Conservation (phyloP, 805 yeast species). For the Teunomyces stri region DNA sequence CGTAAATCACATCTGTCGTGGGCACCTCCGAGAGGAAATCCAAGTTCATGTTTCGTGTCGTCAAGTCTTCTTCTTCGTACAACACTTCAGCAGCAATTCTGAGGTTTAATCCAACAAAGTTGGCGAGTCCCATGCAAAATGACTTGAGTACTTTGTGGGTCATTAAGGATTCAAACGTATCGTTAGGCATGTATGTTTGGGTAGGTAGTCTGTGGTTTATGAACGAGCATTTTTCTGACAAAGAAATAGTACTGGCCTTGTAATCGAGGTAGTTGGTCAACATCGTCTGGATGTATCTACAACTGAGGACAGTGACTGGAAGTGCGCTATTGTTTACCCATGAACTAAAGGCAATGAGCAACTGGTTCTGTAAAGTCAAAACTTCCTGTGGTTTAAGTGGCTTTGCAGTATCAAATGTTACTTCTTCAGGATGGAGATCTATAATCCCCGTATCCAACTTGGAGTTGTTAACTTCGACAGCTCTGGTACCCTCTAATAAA, state of each 20-base stretch:
- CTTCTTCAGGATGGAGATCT: slow-evolving; percentile 42
- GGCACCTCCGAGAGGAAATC: slow-evolving; percentile 25
- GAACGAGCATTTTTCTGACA: slow-evolving; percentile 5
- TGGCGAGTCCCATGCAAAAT: slow-evolving; percentile 52
- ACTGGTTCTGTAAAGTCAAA: slow-evolving; percentile 50
- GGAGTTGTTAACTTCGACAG: slow-evolving; percentile 71
- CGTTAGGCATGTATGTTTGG: not conserved
- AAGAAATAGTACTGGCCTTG: not conserved
- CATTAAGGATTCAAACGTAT: slow-evolving; percentile 22
- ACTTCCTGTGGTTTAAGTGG: slow-evolving; percentile 33
- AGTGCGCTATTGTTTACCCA: slow-evolving; percentile 80
- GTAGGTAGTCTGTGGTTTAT: slow-evolving; percentile 4
- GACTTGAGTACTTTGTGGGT: slow-evolving; percentile 52
- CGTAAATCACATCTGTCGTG: slow-evolving; percentile 19
- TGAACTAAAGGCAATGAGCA: slow-evolving; percentile 54
- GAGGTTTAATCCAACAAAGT: slow-evolving; percentile 49
- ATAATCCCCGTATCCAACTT: slow-evolving; percentile 77
- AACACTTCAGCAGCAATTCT: slow-evolving; percentile 56
- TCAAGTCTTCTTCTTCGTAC: slow-evolving; percentile 74
- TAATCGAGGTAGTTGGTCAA: slow-evolving; percentile 18
- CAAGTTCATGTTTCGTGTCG: slow-evolving; percentile 59
- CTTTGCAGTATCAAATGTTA: slow-evolving; percentile 42
- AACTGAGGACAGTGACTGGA: slow-evolving; percentile 74
- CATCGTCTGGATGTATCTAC: slow-evolving; percentile 66
- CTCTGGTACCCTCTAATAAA: slow-evolving; percentile 81